Evolutionary conservation across 371 early-diverging fungal genomes (phyloP).

Genomic region (Mortierella sp.): DNA sequence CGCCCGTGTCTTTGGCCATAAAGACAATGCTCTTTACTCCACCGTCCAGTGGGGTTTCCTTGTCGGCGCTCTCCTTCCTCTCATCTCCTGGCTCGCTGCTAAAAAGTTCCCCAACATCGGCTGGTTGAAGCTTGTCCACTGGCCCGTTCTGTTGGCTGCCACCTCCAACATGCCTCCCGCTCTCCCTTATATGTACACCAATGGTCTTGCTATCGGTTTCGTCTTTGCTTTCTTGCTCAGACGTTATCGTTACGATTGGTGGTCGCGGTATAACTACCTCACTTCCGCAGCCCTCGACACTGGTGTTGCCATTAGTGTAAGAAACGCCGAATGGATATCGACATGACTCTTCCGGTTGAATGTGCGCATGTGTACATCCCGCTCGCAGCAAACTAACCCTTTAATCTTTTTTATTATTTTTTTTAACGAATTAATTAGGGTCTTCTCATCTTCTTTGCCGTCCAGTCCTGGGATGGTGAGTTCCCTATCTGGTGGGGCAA

Average conservation of each 20-base stretch:
- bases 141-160: constrained; percentile 76
- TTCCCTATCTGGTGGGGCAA: constrained; percentile 57
- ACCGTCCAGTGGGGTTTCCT: constrained; percentile 67
- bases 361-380: too few species aligned
- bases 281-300: constrained; percentile 80
- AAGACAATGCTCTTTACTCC: constrained; percentile 66
- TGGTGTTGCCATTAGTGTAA: constrained; percentile 65
- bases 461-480: constrained; percentile 33
- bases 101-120: constrained; percentile 57
- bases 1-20: constrained; percentile 73
- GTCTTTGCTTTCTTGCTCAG: constrained; percentile 72
- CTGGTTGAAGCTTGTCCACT: constrained; percentile 70
- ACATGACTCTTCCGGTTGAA: too few species aligned
- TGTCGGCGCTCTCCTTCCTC: constrained; percentile 68
- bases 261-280: constrained; percentile 77
- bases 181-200: constrained; percentile 60
- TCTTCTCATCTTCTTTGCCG: constrained; percentile 64
- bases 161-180: constrained; percentile 59
- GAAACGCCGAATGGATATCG: too few species aligned
- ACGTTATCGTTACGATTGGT: constrained; percentile 72
- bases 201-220: constrained; percentile 73
- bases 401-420: too few species aligned
- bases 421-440: constrained; percentile 1
- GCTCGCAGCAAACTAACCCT: too few species aligned
- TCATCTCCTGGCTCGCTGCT: constrained; percentile 63